These are phyloP conservation scores for Xenoacremonium recifei DNA, from an alignment of 2,329 filamentous ascomycete genomes.

Conservation along the genomic window DNA sequence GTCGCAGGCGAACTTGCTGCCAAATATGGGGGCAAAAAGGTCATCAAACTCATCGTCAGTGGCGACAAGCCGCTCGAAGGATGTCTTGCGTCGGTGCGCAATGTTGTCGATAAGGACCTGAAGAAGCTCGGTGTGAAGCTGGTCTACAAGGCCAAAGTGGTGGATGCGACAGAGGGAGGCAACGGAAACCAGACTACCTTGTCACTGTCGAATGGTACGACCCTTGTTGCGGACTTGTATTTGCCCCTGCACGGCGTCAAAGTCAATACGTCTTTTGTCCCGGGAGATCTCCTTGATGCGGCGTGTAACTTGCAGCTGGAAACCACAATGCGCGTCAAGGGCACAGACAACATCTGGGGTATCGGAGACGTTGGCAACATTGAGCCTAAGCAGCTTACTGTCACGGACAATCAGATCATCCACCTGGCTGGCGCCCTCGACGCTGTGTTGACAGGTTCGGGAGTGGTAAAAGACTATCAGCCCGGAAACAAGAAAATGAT, in stretches of 20 bases:
- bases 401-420: slow-evolving; percentile 32
- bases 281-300: slow-evolving; percentile 30
- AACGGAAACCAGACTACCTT: slow-evolving; percentile 17
- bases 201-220: slow-evolving; percentile 29
- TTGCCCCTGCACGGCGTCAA: slow-evolving; percentile 44
- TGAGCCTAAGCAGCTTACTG: slow-evolving; percentile 36
- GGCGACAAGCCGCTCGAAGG: slow-evolving; percentile 18
- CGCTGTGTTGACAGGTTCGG: slow-evolving; percentile 16
- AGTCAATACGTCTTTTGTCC: slow-evolving; percentile 42
- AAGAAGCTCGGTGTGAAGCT: slow-evolving; percentile 25
- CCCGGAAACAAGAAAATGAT: slow-evolving; percentile 25
- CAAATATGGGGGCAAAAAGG: slow-evolving; percentile 27
- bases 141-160: slow-evolving; percentile 34
- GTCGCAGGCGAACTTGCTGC: slow-evolving; percentile 35
- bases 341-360: slow-evolving; percentile 39
- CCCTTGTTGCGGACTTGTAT: slow-evolving; percentile 35
- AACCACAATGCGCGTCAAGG: slow-evolving; percentile 28
- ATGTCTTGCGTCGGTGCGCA: slow-evolving; percentile 29
- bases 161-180: slow-evolving; percentile 7
- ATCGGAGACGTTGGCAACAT: slow-evolving; percentile 42
- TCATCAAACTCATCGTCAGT: slow-evolving; percentile 25
- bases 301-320: slow-evolving; percentile 33
- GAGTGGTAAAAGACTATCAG: slow-evolving; percentile 12
- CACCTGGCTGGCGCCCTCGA: slow-evolving; percentile 31
- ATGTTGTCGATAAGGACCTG: slow-evolving; percentile 21